Percentiles rank a stretch among this genome's conserved stretches.
phyloP scores from a whole-genome alignment of 371 early-diverging fungal genomes.

The Mucor circinelloides region DNA sequence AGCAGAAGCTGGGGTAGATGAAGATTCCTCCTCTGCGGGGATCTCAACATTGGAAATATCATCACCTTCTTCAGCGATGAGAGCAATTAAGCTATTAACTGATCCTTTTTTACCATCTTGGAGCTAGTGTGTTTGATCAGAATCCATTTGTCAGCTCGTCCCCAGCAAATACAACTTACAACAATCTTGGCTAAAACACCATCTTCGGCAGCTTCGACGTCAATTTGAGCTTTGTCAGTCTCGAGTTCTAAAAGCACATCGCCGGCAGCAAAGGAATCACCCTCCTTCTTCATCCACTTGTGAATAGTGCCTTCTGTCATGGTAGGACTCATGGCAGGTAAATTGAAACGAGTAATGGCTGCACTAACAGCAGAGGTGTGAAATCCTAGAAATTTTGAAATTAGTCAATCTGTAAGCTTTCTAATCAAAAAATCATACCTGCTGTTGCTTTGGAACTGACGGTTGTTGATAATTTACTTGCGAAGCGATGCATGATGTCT shows the following conservation, averaged over 20 bases:
- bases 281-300: constrained; percentile 87
- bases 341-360: constrained; percentile 73
- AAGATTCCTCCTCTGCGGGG: constrained; percentile 31
- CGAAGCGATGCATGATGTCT: constrained; percentile 17
- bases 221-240: constrained; percentile 98
- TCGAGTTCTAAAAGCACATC: constrained; percentile 92
- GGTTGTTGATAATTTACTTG: constrained; percentile 4
- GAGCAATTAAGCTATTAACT: constrained; percentile 76
- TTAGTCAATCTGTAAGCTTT: neutral
- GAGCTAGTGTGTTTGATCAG: constrained; percentile 29
- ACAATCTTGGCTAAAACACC: constrained; percentile 93
- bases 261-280: constrained; percentile 85
- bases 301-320: constrained; percentile 96
- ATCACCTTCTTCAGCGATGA: constrained; percentile 90
- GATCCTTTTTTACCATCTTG: constrained; percentile 63
- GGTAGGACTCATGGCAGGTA: constrained; percentile 97
- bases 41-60: constrained; percentile 78
- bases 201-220: constrained; percentile 94
- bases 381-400: constrained; percentile 36
- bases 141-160: neutral
- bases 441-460: constrained; percentile 2
- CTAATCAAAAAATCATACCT: neutral
- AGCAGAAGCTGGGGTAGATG: neutral
- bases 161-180: constrained; percentile 35
- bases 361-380: constrained; percentile 60